Base-by-base conservation (phyloP, 805 yeast genomes). In the Starmerella floris region DNA sequence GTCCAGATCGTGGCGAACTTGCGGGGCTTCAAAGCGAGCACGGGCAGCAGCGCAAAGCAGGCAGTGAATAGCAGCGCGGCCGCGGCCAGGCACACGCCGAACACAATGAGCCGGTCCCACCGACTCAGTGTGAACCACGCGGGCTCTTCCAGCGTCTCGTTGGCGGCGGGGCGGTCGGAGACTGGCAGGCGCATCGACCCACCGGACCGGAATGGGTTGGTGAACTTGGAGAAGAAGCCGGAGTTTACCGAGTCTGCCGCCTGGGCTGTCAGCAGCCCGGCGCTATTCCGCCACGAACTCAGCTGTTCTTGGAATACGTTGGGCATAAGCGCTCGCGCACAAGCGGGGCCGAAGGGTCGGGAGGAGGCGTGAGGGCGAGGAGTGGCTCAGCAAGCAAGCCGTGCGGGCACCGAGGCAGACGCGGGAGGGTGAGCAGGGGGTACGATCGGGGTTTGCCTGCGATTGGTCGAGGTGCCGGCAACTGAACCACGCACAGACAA, bases 1-100 rank as follows among this genome's bases (percentile, higher is more conserved):
- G 95, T 76, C 97, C 98, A 91, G 47, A 63, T 49, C 15, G 64
- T 65, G 11, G 94, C 96, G 58, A 91, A 88, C 60, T 91, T 91
- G 38, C 94, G 69, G 15, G 97, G 98, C 52, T 82, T 79, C 39
- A 85, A 63, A 2, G 94, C 87, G 50, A 91, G 65, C 15, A 88
- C 85, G 0, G 98, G 98, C 60, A 91, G 78, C 54, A 88, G 63
- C 37, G 84, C 74, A 49, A 88, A 73, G 50, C 95, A 83, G 23
- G 88, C 61, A 11, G 77, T 70, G 61, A 88, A 91, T 56, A 95
- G 84, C 2, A 79, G 74, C n/a, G 71, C 63, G 0, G 95, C 73
- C 0, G 87, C 91, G 0, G 73, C 67, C 3, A 91, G 64, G 53
- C 94, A 83, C 41, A 80, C 73, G 19, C 76, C 72, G 56, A 91